Percentiles rank a stretch among this genome's conserved stretches.
These are phyloP conservation scores for Pochonia chlamydosporia DNA, from an alignment of 2,329 filamentous ascomycete species.

Conservation along the genomic window DNA sequence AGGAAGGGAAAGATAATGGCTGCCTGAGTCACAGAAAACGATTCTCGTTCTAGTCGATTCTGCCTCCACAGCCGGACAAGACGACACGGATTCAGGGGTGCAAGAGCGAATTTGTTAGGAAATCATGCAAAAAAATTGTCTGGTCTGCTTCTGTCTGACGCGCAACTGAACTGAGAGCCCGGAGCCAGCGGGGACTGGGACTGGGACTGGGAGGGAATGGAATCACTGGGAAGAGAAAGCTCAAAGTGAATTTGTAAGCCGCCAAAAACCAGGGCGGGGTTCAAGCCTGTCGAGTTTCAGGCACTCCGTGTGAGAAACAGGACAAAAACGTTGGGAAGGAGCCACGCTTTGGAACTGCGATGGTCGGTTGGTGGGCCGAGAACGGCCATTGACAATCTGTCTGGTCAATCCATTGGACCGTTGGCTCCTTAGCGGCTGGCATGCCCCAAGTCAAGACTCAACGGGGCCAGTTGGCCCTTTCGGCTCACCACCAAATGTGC, in stretches of 20 bases:
- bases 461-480: too few species aligned
- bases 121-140: background rate
- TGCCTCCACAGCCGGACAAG: background rate
- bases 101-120: background rate
- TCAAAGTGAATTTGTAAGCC: constrained; percentile 6
- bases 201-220: background rate
- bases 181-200: background rate
- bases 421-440: too few species aligned
- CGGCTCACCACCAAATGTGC: too few species aligned
- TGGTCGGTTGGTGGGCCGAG: too few species aligned
- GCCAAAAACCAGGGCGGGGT: background rate
- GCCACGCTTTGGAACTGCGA: too few species aligned
- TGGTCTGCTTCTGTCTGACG: background rate
- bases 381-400: too few species aligned
- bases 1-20: constrained; percentile 16
- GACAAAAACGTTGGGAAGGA: too few species aligned
- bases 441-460: too few species aligned
- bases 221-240: background rate
- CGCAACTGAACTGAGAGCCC: background rate
- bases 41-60: constrained; percentile 16
- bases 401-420: too few species aligned
- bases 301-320: background rate
- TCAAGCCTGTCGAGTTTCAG: background rate
- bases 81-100: background rate
- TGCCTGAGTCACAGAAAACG: constrained; percentile 30